Evolutionary conservation across 1,139 yeast genomes (phyloP), one percentile per base, ranked within the genome.

Genomic region (Tardiomyces depauwii): DNA sequence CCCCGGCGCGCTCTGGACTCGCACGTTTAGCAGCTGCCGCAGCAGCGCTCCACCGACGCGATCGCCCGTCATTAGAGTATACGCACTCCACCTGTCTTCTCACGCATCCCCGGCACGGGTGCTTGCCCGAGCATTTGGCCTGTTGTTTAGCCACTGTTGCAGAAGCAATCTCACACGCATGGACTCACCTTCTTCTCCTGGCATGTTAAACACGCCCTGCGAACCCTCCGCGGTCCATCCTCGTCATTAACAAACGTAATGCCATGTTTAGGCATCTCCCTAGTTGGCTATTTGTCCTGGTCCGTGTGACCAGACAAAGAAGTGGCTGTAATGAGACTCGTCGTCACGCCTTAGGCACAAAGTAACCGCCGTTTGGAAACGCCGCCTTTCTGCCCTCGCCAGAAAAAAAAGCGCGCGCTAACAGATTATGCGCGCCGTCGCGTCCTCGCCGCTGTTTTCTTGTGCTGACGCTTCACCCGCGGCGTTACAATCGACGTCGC

Each of bases 121-220:
- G 46, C 9, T 44, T 46, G 7, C 56, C 56, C 11, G 52, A 47
- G 41, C 56, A 53, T 44, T 51, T 44, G 19, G 50, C 53, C 53
- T 51, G 44, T 21, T 19, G 19, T 41, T 14, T 19, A n/a, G 21
- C 9, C 30, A 27, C n/a, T n/a, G n/a, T n/a, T n/a, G n/a, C n/a
- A n/a, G n/a, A n/a, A n/a, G n/a, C n/a, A n/a, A n/a, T n/a, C n/a
- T n/a, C n/a, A n/a, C n/a, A n/a, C n/a, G n/a, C n/a, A n/a, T 30
- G 36, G 36, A 30, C 36, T 30, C 36, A 30, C 36, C 16, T 30
- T 30, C 16, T 30, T 30, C 36, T 12, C 36, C 16, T 30, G 36
- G 16, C 36, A 30, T 14, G 36, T 13, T 13, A 30, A 11, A 14
- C 36, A 30, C 5, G 36, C 36, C 5, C 36, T 12, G 3, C 16